A percentile compares a stretch with the other conserved stretches of the same genome.
Evolutionary conservation across 2,329 filamentous ascomycete genomes (phyloP).

Genomic region (Curvularia verruculosa): DNA sequence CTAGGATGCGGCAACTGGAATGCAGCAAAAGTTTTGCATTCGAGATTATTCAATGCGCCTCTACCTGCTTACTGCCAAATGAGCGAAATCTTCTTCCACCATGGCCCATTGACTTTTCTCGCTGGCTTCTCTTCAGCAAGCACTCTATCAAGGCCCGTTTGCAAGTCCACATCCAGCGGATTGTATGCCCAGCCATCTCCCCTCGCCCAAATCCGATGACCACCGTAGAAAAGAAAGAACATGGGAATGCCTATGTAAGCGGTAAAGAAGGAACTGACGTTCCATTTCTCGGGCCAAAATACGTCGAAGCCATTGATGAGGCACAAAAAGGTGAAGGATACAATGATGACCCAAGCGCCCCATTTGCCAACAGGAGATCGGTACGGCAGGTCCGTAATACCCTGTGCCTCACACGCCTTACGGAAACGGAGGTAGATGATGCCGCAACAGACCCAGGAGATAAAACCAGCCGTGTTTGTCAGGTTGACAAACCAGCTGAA

Average conservation of each 20-base stretch:
- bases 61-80: slow-evolving; percentile 1
- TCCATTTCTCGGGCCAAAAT: slow-evolving; percentile 72
- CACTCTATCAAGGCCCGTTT: slow-evolving; percentile 50
- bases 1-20: background rate
- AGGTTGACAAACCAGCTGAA: slow-evolving; percentile 77
- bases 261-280: slow-evolving; percentile 67
- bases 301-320: slow-evolving; percentile 78
- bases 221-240: slow-evolving; percentile 62
- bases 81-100: slow-evolving; percentile 33
- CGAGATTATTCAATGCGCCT: background rate
- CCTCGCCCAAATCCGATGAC: slow-evolving; percentile 56
- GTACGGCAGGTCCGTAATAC: slow-evolving; percentile 61
- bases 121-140: slow-evolving; percentile 43
- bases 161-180: slow-evolving; percentile 60
- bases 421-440: slow-evolving; percentile 66
- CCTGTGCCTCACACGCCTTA: slow-evolving; percentile 62
- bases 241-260: slow-evolving; percentile 70
- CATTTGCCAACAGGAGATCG: slow-evolving; percentile 66
- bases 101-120: slow-evolving; percentile 24
- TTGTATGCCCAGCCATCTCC: slow-evolving; percentile 59
- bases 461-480: slow-evolving; percentile 62
- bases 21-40: background rate
- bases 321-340: slow-evolving; percentile 65
- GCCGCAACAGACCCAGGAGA: slow-evolving; percentile 61
- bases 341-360: slow-evolving; percentile 65